Percentiles rank a stretch among this genome's conserved stretches.
phyloP scores from a whole-genome alignment of 495 filamentous ascomycete genomes.

The Cercophora samala region DNA sequence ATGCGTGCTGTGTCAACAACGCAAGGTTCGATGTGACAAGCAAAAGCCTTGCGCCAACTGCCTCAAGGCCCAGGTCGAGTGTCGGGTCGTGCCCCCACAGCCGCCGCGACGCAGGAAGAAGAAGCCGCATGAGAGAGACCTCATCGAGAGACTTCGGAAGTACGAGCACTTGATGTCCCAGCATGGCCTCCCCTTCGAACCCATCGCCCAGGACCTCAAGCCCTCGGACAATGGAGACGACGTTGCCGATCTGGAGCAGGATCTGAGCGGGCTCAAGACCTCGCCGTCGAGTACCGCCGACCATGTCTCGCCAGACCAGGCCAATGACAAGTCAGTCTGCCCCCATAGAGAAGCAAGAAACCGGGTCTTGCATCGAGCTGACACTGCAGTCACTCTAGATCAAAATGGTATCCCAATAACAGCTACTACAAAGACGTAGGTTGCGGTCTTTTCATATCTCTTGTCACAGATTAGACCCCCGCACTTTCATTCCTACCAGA shows the following conservation, averaged over 20 bases:
- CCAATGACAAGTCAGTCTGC: slow-evolving; percentile 32
- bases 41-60: slow-evolving; percentile 64
- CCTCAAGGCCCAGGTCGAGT: slow-evolving; percentile 57
- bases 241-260: slow-evolving; percentile 48
- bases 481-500: neutral
- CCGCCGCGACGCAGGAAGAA: slow-evolving; percentile 59
- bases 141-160: slow-evolving; percentile 50
- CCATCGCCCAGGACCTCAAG: slow-evolving; percentile 43
- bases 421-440: slow-evolving; percentile 10
- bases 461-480: neutral
- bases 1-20: slow-evolving; percentile 62
- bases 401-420: slow-evolving; percentile 14
- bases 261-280: slow-evolving; percentile 42
- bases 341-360: neutral
- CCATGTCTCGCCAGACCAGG: slow-evolving; percentile 32
- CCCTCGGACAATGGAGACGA: slow-evolving; percentile 44
- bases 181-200: slow-evolving; percentile 49
- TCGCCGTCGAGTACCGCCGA: slow-evolving; percentile 34
- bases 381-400: slow-evolving; percentile 1
- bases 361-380: slow-evolving; percentile 3
- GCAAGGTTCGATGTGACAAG: slow-evolving; percentile 67
- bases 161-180: slow-evolving; percentile 54
- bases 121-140: slow-evolving; percentile 50
- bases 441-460: neutral
- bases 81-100: slow-evolving; percentile 57